A percentile compares a stretch with the other conserved stretches of the same genome.
These are phyloP conservation scores for Pneumocystis canis DNA, from an alignment of 1,139 yeast species.

Conservation along the genomic window DNA sequence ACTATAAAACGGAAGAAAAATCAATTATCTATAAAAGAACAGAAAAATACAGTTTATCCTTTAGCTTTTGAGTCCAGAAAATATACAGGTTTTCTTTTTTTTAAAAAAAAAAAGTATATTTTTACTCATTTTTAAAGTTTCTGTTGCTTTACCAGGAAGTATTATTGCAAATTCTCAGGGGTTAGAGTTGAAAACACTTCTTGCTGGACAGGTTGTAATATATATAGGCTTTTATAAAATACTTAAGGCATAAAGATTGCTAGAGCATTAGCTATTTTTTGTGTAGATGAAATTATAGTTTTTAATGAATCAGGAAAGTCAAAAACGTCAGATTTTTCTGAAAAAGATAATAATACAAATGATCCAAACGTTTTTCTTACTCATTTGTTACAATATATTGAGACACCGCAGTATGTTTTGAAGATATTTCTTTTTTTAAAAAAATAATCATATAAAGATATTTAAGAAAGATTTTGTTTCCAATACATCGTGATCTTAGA, in stretches of 20 bases:
- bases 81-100: not conserved
- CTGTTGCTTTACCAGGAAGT: conserved; percentile 13
- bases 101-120: not conserved
- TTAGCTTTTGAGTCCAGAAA: not conserved
- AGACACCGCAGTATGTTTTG: conserved; percentile 9
- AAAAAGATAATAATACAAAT: conserved; percentile 4
- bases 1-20: not conserved
- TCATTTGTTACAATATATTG: conserved; percentile 9
- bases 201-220: conserved; percentile 7
- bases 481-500: conserved; percentile 9
- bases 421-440: not conserved
- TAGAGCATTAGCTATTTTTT: conserved; percentile 8
- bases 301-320: conserved; percentile 7
- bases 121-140: conserved; percentile 4
- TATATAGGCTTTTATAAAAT: not conserved
- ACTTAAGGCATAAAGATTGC: conserved; percentile 3
- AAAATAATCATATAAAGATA: not conserved
- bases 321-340: not conserved
- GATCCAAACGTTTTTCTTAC: conserved; percentile 7
- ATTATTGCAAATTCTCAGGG: conserved; percentile 8
- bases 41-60: not conserved
- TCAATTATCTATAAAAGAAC: not conserved
- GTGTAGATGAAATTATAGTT: conserved; percentile 10
- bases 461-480: conserved; percentile 9
- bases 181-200: conserved; percentile 9